Conservation (phyloP, 2,329 filamentous ascomycete genomes). For the Ascochyta pisi region DNA sequence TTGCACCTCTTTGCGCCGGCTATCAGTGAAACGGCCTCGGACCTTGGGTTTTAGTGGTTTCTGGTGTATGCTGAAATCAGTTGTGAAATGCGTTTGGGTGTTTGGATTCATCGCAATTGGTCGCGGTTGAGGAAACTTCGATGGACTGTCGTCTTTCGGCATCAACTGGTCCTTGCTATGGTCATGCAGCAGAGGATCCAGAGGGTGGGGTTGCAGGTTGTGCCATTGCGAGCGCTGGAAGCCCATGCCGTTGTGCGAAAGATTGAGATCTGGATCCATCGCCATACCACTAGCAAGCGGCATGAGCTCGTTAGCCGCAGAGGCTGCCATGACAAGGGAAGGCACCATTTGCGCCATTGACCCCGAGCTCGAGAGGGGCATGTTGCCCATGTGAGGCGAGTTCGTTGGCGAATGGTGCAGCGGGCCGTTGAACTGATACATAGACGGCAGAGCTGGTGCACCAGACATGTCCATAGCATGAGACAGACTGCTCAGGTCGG, state of each 20-base stretch:
- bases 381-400: slow-evolving; percentile 44
- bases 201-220: slow-evolving; percentile 34
- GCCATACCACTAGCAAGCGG: slow-evolving; percentile 41
- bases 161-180: slow-evolving; percentile 37
- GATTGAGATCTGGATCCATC: slow-evolving; percentile 47
- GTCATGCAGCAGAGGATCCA: slow-evolving; percentile 48
- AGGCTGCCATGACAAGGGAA: slow-evolving; percentile 50
- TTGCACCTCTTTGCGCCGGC: slow-evolving; percentile 64
- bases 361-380: slow-evolving; percentile 36
- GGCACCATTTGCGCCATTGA: slow-evolving; percentile 47
- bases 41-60: slow-evolving; percentile 55
- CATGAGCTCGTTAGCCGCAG: slow-evolving; percentile 50
- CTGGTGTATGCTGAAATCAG: slow-evolving; percentile 49
- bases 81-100: slow-evolving; percentile 47
- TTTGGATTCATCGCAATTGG: slow-evolving; percentile 50
- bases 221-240: slow-evolving; percentile 47
- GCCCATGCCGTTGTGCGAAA: slow-evolving; percentile 37
- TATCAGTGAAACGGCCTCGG: slow-evolving; percentile 63
- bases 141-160: slow-evolving; percentile 29
- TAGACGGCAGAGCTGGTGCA: slow-evolving; percentile 45
- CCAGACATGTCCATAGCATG: slow-evolving; percentile 44
- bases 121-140: slow-evolving; percentile 40
- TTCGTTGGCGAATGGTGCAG: slow-evolving; percentile 46
- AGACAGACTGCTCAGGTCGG: slow-evolving; percentile 31
- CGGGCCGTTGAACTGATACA: slow-evolving; percentile 49